Percentiles rank a stretch among this genome's conserved stretches.
phyloP scores from a whole-genome alignment of 257 asterid genomes.

The Ophiorrhiza pumila region DNA sequence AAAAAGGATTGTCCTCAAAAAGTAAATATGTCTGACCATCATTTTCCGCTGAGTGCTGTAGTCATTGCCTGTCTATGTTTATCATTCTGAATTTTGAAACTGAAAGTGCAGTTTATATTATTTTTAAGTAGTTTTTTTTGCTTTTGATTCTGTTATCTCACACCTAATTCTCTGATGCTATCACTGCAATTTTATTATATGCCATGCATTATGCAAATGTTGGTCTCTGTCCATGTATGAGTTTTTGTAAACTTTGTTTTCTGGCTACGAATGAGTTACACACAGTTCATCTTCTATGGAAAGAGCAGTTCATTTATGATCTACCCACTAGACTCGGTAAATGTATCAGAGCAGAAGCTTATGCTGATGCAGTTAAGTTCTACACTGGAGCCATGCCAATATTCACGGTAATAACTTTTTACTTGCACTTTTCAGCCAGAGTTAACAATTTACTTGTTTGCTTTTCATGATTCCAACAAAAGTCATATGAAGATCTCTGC shows the following conservation, averaged over 20 bases:
- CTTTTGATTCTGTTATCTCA: background rate
- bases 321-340: constrained; percentile 86
- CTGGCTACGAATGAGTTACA: constrained; percentile 36
- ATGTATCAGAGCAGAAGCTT: constrained; percentile 93
- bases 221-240: constrained; percentile 26
- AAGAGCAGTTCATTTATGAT: constrained; percentile 95
- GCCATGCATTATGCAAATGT: constrained; percentile 15
- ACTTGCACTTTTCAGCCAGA: constrained; percentile 9
- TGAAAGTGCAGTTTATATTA: background rate
- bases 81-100: background rate
- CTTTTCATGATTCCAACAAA: constrained; percentile 1
- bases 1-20: background rate
- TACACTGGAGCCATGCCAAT: constrained; percentile 97
- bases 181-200: background rate
- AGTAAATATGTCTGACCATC: background rate
- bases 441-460: constrained; percentile 13
- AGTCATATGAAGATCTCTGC: constrained; percentile 13
- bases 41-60: background rate
- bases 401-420: constrained; percentile 61
- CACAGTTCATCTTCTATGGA: constrained; percentile 39
- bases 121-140: background rate
- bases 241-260: constrained; percentile 20
- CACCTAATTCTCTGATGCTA: background rate
- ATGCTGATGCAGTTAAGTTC: constrained; percentile 91
- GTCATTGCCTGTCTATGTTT: background rate